Conservation (phyloP, 768 basidiomycete genomes). For the Leccinellum rugosiceps region DNA sequence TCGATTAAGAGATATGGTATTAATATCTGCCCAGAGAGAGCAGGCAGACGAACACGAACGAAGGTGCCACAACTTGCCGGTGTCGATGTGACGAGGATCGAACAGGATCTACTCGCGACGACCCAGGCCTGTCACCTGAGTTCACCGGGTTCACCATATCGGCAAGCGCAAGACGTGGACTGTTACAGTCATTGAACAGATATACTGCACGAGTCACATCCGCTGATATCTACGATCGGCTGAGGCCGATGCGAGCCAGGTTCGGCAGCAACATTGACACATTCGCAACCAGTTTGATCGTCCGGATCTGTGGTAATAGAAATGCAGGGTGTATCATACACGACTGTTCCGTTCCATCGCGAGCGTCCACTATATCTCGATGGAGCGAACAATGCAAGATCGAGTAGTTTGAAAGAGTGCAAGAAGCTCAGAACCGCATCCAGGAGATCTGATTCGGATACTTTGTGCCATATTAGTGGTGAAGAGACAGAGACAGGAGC, state of each 20-base stretch:
- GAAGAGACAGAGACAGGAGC: slow-evolving; percentile 12
- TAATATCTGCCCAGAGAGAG: not conserved
- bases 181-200: too few species aligned
- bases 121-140: not conserved
- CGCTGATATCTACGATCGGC: slow-evolving; percentile 7
- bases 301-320: slow-evolving; percentile 8
- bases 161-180: too few species aligned
- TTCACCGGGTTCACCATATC: too few species aligned
- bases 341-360: not conserved
- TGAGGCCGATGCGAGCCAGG: not conserved
- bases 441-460: slow-evolving; percentile 1
- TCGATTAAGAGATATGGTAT: not conserved
- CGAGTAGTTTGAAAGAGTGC: slow-evolving; percentile 12
- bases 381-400: slow-evolving; percentile 24
- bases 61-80: not conserved
- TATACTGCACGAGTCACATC: slow-evolving; percentile 5
- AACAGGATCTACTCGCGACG: too few species aligned
- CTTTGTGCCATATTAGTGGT: slow-evolving; percentile 4
- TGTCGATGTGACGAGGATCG: slow-evolving; percentile 1
- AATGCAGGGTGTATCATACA: slow-evolving; percentile 8
- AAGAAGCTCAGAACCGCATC: not conserved
- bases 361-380: slow-evolving; percentile 17
- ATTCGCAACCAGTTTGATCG: slow-evolving; percentile 3
- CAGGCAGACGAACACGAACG: not conserved
- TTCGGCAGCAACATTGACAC: not conserved